Percentiles rank a stretch among this genome's conserved stretches.
Evolutionary conservation across 257 asterid genomes (phyloP).

Genomic region (Nemophila menziesii): DNA sequence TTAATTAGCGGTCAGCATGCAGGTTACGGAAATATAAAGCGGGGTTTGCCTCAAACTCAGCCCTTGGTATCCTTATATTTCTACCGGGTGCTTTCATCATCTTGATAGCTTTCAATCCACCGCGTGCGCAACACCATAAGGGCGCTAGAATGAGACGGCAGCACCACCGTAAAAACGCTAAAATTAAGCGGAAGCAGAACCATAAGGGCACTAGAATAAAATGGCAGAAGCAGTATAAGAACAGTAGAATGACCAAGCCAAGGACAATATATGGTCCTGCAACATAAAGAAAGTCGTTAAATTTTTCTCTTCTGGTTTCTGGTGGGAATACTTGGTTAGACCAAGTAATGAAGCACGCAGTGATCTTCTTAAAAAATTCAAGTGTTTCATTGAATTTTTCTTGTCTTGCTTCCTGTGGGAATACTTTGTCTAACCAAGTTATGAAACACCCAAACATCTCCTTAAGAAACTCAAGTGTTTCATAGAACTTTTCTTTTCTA

Average conservation of each 20-base stretch:
- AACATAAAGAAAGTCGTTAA: constrained; percentile 15
- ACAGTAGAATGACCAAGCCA: constrained; percentile 1
- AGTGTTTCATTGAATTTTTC: constrained; percentile 18
- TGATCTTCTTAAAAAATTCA: constrained; percentile 6
- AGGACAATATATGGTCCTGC: constrained; percentile 8
- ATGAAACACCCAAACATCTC: too few relatives aligned
- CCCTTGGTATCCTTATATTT: constrained; percentile 17
- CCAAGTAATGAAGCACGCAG: constrained; percentile 18
- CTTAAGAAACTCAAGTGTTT: constrained; percentile 15
- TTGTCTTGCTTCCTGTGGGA: too few relatives aligned
- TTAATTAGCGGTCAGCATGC: too few relatives aligned
- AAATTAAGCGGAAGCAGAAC: too few relatives aligned
- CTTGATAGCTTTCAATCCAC: constrained; percentile 2
- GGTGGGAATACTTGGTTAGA: constrained; percentile 23
- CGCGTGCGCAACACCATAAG: not conserved
- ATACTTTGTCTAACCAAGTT: too few relatives aligned
- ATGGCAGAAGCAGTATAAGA: constrained; percentile 8
- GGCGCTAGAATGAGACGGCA: too few relatives aligned
- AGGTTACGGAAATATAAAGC: constrained; percentile 20
- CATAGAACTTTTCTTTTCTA: constrained; percentile 21
- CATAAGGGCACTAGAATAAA: too few relatives aligned
- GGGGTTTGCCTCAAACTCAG: constrained; percentile 18
- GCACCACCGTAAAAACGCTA: too few relatives aligned
- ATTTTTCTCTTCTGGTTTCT: constrained; percentile 26
- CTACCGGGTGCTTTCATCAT: constrained; percentile 41